Evolutionary conservation across 169 alveolate species (phyloP).

Genomic region (Cryptosporidium ryanae): DNA sequence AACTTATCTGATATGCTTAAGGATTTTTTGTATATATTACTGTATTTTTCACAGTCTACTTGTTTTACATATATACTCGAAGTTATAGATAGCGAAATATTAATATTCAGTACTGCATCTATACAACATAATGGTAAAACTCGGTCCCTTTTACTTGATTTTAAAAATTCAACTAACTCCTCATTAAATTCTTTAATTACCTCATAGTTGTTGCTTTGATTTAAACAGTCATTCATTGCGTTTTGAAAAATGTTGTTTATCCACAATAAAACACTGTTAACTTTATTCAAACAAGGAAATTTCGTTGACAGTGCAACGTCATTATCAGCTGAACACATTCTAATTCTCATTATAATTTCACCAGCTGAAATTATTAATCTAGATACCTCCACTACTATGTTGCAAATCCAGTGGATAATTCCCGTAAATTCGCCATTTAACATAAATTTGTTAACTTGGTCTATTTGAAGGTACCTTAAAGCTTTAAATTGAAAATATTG

Average conservation of each 20-base stretch:
- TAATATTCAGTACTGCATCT: conserved; percentile 67
- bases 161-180: neutral
- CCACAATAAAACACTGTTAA: neutral
- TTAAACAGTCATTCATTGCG: conserved; percentile 35
- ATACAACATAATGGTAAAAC: conserved; percentile 60
- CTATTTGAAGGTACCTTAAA: conserved; percentile 10
- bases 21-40: conserved; percentile 14
- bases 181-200: conserved; percentile 31
- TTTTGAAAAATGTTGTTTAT: conserved; percentile 15
- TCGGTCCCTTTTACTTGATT: neutral
- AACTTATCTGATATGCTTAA: conserved; percentile 37
- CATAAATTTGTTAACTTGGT: neutral
- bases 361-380: conserved; percentile 13
- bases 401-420: conserved; percentile 60
- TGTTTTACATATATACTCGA: conserved; percentile 5
- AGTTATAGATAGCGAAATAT: conserved; percentile 37
- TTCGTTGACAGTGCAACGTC: no score
- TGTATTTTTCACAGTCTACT: conserved; percentile 2
- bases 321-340: neutral
- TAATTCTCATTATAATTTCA: neutral
- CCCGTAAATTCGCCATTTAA: conserved; percentile 27
- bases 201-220: conserved; percentile 37
- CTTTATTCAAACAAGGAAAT: conserved; percentile 7
- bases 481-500: conserved; percentile 67
- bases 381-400: conserved; percentile 15